Base-by-base conservation (phyloP, 2,329 filamentous ascomycete genomes). In the Cordyceps farinosa region DNA sequence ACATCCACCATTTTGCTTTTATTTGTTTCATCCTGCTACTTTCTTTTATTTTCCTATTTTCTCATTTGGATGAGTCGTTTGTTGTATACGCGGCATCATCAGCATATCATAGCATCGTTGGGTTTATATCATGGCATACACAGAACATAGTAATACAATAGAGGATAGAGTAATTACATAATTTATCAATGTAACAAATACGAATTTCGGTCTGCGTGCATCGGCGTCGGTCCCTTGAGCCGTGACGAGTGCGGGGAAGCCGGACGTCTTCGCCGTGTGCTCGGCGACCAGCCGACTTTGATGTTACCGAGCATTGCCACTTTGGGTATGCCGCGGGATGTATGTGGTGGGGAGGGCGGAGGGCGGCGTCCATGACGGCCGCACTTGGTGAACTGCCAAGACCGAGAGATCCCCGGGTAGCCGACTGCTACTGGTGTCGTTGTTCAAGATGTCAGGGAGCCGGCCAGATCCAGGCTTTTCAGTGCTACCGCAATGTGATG, bases 161-260 rank as follows among this genome's bases (percentile, higher is more conserved):
- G 2, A 45, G n/a, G 51, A 30, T 42, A 34, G 11, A 55, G 11
- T 40, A 57, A 34, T 17, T 38, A 29, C 22, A 30, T 57, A 47
- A 42, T 47, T 15, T 11, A 40, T 15, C 5, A n/a, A 22, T n/a
- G 29, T 13, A 9, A 30, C 22, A 30, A 1, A 34, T 9, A 47
- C 44, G 11, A 29, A 22, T 36, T 9, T 22, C 22, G 2, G 1
- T 15, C 27, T 44, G 44, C 2, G 22, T 4, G 9, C 36, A 52
- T 36, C 36, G 5, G 47, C n/a, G 10, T 40, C 13, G 2, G 38
- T 52, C 30, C 8, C 13, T n/a, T 22, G 48, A 44, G 48, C 58
- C 58, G 48, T 61, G 58, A 15, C 36, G 8, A 51, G 57, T 51
- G 57, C 57, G 57, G 57, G 57, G 48, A 52, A 53, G 55, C 53